These are phyloP conservation scores for Stenocarpella maydis DNA, from an alignment of 2,329 filamentous ascomycete genomes.

Conservation along the genomic window DNA sequence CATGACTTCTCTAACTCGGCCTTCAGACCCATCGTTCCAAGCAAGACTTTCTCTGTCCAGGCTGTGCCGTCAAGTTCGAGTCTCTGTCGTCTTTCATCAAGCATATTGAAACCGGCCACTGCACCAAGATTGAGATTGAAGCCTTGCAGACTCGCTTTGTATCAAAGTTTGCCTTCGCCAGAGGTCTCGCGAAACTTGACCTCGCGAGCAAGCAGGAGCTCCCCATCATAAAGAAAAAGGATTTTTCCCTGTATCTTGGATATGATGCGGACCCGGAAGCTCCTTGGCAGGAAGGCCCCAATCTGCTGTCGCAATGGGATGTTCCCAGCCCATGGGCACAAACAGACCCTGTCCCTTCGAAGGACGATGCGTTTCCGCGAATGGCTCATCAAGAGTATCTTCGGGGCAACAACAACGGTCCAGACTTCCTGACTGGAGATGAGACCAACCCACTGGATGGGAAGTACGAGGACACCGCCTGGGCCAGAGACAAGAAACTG, in stretches of 20 bases:
- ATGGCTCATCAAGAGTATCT: slow-evolving; percentile 34
- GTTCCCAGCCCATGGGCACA: not conserved
- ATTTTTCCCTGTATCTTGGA: slow-evolving; percentile 25
- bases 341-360: not conserved
- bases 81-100: slow-evolving; percentile 49
- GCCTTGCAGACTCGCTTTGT: slow-evolving; percentile 24
- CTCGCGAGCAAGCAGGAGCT: not conserved
- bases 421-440: slow-evolving; percentile 30
- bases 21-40: slow-evolving; percentile 48
- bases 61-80: slow-evolving; percentile 51
- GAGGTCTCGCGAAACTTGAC: slow-evolving; percentile 40
- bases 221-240: slow-evolving; percentile 7
- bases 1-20: not conserved
- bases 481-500: slow-evolving; percentile 40
- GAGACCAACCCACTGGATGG: not conserved
- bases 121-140: slow-evolving; percentile 44
- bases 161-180: slow-evolving; percentile 48
- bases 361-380: not conserved
- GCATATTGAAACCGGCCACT: slow-evolving; percentile 56
- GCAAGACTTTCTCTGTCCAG: slow-evolving; percentile 56
- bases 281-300: not conserved
- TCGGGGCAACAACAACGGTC: slow-evolving; percentile 35
- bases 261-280: not conserved
- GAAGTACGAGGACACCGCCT: slow-evolving; percentile 35
- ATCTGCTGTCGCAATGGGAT: slow-evolving; percentile 33